phyloP scores from a whole-genome alignment of 805 yeast genomes.

The Huiozyma naganishii region DNA sequence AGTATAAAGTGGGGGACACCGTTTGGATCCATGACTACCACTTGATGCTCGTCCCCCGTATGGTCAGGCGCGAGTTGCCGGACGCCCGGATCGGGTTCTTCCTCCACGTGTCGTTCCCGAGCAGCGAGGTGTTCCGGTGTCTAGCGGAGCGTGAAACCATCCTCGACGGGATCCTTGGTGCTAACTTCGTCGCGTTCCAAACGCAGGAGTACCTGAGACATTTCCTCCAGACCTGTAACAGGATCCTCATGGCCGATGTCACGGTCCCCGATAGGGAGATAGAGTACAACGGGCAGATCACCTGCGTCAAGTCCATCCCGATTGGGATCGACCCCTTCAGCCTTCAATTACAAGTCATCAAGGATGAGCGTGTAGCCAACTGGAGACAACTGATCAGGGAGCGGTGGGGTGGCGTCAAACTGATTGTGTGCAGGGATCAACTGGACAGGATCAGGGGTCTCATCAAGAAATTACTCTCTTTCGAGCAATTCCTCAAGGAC shows the following conservation, averaged over 20 bases:
- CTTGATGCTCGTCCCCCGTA: conserved; percentile 69
- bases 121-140: conserved; percentile 89
- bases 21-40: conserved; percentile 96
- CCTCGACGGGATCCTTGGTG: conserved; percentile 76
- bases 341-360: conserved; percentile 37
- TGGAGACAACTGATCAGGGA: conserved; percentile 67
- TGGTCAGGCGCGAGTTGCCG: conserved; percentile 70
- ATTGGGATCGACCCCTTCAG: conserved; percentile 74
- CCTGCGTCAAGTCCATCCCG: conserved; percentile 49
- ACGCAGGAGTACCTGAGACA: conserved; percentile 89
- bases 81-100: conserved; percentile 84
- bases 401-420: conserved; percentile 58
- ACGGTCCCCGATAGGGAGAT: conserved; percentile 38
- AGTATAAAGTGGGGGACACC: conserved; percentile 62
- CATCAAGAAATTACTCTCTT: conserved; percentile 76
- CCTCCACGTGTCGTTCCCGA: conserved; percentile 88
- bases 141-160: conserved; percentile 75
- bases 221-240: conserved; percentile 80
- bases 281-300: conserved; percentile 45
- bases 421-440: conserved; percentile 83
- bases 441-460: conserved; percentile 80
- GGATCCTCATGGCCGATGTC: conserved; percentile 74
- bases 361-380: conserved; percentile 39
- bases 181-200: conserved; percentile 82
- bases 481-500: conserved; percentile 60